These are phyloP conservation scores for Puccinia brachypodii DNA, from an alignment of 1,284 basidiomycete genomes.

Conservation along the genomic window DNA sequence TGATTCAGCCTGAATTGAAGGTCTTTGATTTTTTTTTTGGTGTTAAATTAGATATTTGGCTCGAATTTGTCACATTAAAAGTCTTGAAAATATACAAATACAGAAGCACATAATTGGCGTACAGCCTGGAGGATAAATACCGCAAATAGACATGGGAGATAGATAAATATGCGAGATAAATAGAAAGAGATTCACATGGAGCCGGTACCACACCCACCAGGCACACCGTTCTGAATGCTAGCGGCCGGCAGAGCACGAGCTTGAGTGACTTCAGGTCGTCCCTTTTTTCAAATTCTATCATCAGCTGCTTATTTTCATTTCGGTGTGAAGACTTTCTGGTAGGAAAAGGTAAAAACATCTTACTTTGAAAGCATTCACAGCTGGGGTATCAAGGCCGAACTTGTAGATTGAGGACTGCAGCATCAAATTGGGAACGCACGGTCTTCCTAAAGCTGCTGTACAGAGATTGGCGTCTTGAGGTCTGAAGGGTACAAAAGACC, in stretches of 20 bases:
- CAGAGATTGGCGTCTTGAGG: not conserved
- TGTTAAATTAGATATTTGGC: too few species aligned
- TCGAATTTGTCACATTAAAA: too few species aligned
- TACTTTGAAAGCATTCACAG: not conserved
- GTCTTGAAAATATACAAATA: too few species aligned
- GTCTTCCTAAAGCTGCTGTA: slow-evolving; percentile 2
- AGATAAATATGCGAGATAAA: not conserved
- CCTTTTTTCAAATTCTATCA: not conserved
- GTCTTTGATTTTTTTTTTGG: too few species aligned
- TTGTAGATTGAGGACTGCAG: not conserved
- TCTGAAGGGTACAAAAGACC: slow-evolving; percentile 7
- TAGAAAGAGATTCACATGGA: not conserved
- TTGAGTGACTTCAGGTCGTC: not conserved
- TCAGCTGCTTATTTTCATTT: not conserved
- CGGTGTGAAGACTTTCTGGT: not conserved
- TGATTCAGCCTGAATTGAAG: too few species aligned
- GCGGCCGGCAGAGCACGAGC: not conserved
- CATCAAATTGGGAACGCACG: slow-evolving; percentile 30
- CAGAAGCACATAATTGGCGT: too few species aligned
- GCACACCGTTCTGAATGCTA: slow-evolving; percentile 8
- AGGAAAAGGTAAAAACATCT: not conserved
- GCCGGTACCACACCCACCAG: not conserved
- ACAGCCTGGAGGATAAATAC: too few species aligned
- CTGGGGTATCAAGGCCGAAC: not conserved
- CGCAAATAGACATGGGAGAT: too few species aligned